Conservation (phyloP, 495 filamentous ascomycete genomes). For the Cercophora samala region DNA sequence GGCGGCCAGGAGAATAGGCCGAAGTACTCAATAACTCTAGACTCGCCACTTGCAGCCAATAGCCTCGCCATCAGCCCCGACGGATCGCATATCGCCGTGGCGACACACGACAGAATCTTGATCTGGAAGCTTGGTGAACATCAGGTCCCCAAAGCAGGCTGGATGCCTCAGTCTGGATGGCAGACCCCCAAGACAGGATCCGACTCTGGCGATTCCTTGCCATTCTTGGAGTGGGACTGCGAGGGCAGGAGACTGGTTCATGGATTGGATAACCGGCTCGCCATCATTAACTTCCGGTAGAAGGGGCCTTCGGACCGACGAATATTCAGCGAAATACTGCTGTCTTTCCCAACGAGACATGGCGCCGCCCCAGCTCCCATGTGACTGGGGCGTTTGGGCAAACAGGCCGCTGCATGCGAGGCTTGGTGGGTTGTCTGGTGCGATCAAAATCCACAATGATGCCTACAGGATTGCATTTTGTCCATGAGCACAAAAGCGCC, state of each 20-base stretch:
- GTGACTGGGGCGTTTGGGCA: not conserved
- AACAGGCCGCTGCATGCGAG: not conserved
- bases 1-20: slow-evolving; percentile 49
- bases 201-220: slow-evolving; percentile 46
- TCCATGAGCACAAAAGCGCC: too few species aligned
- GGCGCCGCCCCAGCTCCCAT: not conserved
- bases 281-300: slow-evolving; percentile 48
- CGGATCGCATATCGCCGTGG: slow-evolving; percentile 66
- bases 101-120: slow-evolving; percentile 59
- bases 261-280: slow-evolving; percentile 43
- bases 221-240: slow-evolving; percentile 70
- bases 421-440: not conserved
- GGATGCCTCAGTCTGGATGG: slow-evolving; percentile 50
- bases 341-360: not conserved
- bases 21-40: slow-evolving; percentile 57
- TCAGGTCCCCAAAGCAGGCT: slow-evolving; percentile 60
- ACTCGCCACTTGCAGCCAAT: slow-evolving; percentile 49
- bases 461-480: not conserved
- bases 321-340: not conserved
- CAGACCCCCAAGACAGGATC: slow-evolving; percentile 47
- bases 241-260: slow-evolving; percentile 73
- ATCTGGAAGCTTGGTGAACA: slow-evolving; percentile 72
- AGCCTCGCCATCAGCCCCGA: slow-evolving; percentile 69
- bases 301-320: not conserved
- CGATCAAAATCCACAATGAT: not conserved